phyloP scores from a whole-genome alignment of 2,329 filamentous ascomycete species.

The Claviceps cyperi region DNA sequence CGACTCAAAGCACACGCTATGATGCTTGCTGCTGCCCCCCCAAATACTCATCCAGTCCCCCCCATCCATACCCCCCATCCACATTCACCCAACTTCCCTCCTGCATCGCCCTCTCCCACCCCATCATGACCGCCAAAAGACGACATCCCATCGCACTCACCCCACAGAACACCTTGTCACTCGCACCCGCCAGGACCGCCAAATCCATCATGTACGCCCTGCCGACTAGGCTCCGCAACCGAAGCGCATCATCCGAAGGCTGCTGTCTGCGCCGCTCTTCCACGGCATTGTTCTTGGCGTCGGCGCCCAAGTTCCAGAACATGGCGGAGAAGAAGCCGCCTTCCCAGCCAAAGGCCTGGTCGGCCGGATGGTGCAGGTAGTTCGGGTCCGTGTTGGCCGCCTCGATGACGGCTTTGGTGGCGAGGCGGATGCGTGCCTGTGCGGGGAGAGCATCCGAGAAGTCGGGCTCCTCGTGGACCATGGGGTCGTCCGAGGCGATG shows the following conservation, averaged over 20 bases:
- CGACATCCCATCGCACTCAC: slow-evolving; percentile 61
- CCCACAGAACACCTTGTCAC: slow-evolving; percentile 61
- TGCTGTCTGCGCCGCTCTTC: slow-evolving; percentile 13
- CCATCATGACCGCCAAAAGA: slow-evolving; percentile 72
- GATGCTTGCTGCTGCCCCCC: background rate
- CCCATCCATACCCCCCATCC: slow-evolving; percentile 56
- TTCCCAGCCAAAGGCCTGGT: slow-evolving; percentile 73
- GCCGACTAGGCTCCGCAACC: slow-evolving; percentile 58
- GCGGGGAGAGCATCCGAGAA: slow-evolving; percentile 44
- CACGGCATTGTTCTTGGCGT: slow-evolving; percentile 26
- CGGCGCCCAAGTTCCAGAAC: slow-evolving; percentile 60
- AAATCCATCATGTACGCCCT: slow-evolving; percentile 74
- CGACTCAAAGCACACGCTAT: background rate
- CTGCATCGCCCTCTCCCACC: slow-evolving; percentile 56
- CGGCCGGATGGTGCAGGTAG: slow-evolving; percentile 51
- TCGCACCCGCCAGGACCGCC: slow-evolving; percentile 52
- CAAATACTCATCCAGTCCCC: slow-evolving; percentile 24
- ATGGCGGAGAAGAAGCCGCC: slow-evolving; percentile 72
- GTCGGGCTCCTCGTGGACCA: slow-evolving; percentile 53
- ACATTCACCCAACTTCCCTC: slow-evolving; percentile 60
- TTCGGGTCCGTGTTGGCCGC: slow-evolving; percentile 27
- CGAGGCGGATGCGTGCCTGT: slow-evolving; percentile 64
- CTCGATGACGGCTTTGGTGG: slow-evolving; percentile 41
- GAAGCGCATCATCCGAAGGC: slow-evolving; percentile 40
- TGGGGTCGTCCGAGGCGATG: slow-evolving; percentile 69